Conservation (phyloP, 768 basidiomycete genomes). For the Lentinus tigrinus region DNA sequence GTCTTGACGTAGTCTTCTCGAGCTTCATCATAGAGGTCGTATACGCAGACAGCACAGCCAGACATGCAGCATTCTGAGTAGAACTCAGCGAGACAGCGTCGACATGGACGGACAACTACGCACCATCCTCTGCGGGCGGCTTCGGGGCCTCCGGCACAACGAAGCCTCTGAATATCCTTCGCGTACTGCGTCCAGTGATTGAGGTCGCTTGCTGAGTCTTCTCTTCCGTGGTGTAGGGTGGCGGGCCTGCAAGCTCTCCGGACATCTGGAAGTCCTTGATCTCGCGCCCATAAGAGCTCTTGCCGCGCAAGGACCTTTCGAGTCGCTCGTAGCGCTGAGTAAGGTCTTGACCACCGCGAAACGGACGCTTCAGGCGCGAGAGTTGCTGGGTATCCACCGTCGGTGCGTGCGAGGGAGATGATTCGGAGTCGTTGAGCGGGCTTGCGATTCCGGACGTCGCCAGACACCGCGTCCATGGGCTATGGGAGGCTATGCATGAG, state of each 20-base stretch:
- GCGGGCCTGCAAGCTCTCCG: conserved; percentile 15
- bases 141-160: conserved; percentile 60
- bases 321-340: conserved; percentile 54
- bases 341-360: conserved; percentile 58
- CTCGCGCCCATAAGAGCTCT: conserved; percentile 31
- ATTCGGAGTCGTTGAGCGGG: conserved; percentile 1
- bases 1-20: conserved; percentile 60
- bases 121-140: conserved; percentile 68
- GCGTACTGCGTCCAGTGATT: conserved; percentile 2
- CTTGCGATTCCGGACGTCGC: neutral
- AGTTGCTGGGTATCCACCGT: neutral
- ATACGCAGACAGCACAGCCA: conserved; percentile 88
- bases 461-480: neutral
- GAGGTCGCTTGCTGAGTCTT: conserved; percentile 4
- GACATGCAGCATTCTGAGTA: conserved; percentile 90
- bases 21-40: conserved; percentile 82
- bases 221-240: conserved; percentile 12
- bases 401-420: neutral
- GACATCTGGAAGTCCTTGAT: neutral
- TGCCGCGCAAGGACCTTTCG: conserved; percentile 51
- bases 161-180: conserved; percentile 49
- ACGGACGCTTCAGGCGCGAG: conserved; percentile 20
- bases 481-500: neutral
- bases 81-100: neutral
- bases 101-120: conserved; percentile 20